Conservation (phyloP, 306 rosid genomes). For the Datisca glomerata region DNA sequence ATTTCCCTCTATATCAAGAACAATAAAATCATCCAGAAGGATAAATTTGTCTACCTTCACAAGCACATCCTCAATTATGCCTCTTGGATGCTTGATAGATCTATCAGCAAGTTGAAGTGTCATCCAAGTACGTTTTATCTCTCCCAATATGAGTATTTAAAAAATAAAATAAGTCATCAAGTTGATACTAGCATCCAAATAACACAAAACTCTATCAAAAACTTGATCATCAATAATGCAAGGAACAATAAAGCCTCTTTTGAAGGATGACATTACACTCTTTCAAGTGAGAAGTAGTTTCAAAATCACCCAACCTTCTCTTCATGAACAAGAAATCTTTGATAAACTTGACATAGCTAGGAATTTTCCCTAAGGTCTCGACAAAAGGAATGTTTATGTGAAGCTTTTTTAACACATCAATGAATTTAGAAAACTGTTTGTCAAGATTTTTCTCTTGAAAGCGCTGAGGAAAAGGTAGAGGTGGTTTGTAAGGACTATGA, state of each 20-base stretch:
- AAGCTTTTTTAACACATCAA: neutral
- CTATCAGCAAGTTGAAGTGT: neutral
- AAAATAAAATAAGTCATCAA: neutral
- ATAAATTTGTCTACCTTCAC: neutral
- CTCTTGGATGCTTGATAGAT: neutral
- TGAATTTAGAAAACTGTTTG: neutral
- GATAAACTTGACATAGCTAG: neutral
- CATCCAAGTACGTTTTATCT: neutral
- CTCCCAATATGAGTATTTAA: neutral
- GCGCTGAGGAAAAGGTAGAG: neutral
- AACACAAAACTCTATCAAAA: neutral
- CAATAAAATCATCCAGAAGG: neutral
- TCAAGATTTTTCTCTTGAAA: neutral
- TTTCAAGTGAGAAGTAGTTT: neutral
- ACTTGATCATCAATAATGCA: neutral
- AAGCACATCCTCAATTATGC: neutral
- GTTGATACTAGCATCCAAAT: neutral
- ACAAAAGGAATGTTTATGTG: neutral
- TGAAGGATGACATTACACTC: neutral
- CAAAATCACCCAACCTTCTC: neutral
- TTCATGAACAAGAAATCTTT: neutral
- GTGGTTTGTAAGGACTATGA: neutral
- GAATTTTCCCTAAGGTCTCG: neutral
- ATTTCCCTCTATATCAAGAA: neutral
- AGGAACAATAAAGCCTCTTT: neutral